Percentiles rank a stretch among this genome's conserved stretches.
Conservation (phyloP, 2,329 filamentous ascomycete species). For the Apiospora rasikravindrae region DNA sequence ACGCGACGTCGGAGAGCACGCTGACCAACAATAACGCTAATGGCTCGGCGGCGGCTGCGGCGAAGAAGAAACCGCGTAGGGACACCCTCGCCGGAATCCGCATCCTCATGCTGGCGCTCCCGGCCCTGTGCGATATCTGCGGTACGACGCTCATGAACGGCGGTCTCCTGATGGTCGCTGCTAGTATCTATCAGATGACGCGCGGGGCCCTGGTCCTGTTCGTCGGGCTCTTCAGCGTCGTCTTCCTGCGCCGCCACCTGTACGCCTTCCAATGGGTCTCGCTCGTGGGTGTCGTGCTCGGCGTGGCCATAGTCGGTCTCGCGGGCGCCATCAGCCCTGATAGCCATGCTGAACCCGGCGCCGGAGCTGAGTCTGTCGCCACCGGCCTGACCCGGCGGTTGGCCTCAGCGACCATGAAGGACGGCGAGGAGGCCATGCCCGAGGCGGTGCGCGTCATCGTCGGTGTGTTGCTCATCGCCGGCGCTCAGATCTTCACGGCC, state of each 20-base stretch:
- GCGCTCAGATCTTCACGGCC: conserved; percentile 94
- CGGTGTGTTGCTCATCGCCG: conserved; percentile 88
- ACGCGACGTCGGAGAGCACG: conserved; percentile 49
- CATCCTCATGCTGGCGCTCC: conserved; percentile 78
- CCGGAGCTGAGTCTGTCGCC: conserved; percentile 35
- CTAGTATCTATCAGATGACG: conserved; percentile 99
- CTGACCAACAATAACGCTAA: conserved; percentile 51
- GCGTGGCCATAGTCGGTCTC: conserved; percentile 88
- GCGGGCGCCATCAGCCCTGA: conserved; percentile 83
- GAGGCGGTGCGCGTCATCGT: conserved; percentile 72
- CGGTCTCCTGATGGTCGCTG: conserved; percentile 89
- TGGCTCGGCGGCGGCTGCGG: conserved; percentile 57
- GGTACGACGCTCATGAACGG: conserved; percentile 98
- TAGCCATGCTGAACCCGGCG: conserved; percentile 52
- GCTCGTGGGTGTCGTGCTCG: conserved; percentile 82
- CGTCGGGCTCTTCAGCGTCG: conserved; percentile 91
- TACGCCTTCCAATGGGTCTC: conserved; percentile 92
- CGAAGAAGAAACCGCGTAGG: not conserved
- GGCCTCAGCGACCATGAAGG: conserved; percentile 31
- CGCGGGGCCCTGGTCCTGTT: conserved; percentile 93
- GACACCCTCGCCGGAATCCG: conserved; percentile 73
- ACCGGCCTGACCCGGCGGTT: conserved; percentile 34
- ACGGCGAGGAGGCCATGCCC: conserved; percentile 44
- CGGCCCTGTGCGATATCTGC: conserved; percentile 90
- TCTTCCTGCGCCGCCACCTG: conserved; percentile 83